Evolutionary conservation across 169 alveolate species (phyloP).

Genomic region (Plasmodium gonderi): DNA sequence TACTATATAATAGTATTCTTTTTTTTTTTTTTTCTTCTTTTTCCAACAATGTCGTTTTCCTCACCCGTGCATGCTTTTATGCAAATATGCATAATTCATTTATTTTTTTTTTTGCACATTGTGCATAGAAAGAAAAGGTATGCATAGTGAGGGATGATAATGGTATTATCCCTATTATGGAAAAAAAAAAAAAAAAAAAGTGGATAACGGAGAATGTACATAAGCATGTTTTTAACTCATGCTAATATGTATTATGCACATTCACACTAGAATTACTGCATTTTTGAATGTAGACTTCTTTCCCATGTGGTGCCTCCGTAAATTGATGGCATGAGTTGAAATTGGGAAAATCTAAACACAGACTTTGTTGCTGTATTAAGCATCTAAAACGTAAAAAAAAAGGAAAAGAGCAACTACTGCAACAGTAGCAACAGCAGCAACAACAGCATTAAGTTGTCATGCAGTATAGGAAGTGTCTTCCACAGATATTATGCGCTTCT

Average conservation of each 20-base stretch:
- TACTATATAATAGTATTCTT: not conserved
- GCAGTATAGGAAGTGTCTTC: not conserved
- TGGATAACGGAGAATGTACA: no score
- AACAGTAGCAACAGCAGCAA: not conserved
- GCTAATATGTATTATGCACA: no score
- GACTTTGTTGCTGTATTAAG: not conserved
- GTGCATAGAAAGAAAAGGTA: not conserved
- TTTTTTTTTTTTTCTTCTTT: no score
- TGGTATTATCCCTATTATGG: not conserved
- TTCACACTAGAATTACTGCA: not conserved
- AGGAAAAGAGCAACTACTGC: not conserved
- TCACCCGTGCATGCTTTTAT: not conserved
- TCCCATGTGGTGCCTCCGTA: not conserved
- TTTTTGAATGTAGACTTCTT: not conserved
- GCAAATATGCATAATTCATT: not conserved
- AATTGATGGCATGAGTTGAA: not conserved
- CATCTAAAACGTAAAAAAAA: not conserved
- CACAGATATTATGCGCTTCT: not conserved
- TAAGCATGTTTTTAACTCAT: no score
- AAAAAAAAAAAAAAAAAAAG: not conserved
- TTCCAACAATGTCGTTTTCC: not conserved
- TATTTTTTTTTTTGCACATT: not conserved
- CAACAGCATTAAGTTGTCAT: not conserved
- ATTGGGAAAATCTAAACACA: no score
- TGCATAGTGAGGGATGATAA: no score